A percentile compares a stretch with the other conserved stretches of the same genome.
Evolutionary conservation across 176 grass and related monocot genomes (phyloP).

Genomic region (Chrysopogon serrulatus): DNA sequence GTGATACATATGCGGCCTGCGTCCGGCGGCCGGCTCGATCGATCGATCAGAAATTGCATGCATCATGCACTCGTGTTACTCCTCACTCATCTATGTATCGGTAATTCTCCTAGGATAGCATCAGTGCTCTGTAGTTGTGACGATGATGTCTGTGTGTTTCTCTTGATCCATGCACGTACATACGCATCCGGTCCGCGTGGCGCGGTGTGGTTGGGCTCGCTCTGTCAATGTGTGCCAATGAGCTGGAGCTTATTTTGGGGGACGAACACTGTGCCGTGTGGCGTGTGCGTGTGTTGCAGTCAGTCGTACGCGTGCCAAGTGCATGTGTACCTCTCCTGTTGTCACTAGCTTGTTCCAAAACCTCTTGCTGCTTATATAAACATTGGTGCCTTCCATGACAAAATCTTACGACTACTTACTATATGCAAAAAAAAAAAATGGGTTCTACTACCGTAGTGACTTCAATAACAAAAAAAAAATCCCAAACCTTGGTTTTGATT

Average conservation of each 20-base stretch:
- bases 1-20: background rate
- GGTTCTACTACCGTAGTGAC: no score
- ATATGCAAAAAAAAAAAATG: no score
- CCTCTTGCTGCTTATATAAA: background rate
- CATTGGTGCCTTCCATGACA: background rate
- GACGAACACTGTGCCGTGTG: background rate
- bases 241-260: conserved; percentile 28
- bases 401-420: background rate
- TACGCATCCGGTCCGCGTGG: background rate
- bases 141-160: background rate
- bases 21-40: no score
- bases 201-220: background rate
- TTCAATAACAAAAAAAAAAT: no score
- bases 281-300: background rate
- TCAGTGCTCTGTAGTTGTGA: background rate
- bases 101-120: background rate
- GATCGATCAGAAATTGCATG: no score
- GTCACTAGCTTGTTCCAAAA: conserved; percentile 14
- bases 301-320: conserved; percentile 4
- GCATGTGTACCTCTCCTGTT: conserved; percentile 22
- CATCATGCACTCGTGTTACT: background rate
- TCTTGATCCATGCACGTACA: background rate
- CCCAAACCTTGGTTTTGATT: no score
- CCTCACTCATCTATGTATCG: background rate
- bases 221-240: conserved; percentile 11